Conservation (phyloP, 768 basidiomycete genomes). For the Mycena galopus region DNA sequence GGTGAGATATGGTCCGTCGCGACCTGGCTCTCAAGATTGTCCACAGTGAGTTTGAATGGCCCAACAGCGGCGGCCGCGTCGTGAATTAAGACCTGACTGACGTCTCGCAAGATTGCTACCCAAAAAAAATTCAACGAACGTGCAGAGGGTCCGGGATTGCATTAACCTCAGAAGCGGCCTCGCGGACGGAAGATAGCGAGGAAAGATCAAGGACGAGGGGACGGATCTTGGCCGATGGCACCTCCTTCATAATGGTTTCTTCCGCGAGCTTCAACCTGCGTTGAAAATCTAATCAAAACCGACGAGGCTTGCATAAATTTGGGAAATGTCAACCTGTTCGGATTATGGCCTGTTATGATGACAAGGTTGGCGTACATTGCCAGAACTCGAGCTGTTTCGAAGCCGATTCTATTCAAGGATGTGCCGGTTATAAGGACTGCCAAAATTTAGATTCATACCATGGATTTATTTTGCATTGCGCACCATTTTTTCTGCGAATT, state of each 20-base stretch:
- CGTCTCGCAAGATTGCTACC: not conserved
- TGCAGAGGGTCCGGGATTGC: slow-evolving; percentile 10
- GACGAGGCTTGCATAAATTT: not conserved
- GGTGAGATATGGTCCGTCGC: slow-evolving; percentile 5
- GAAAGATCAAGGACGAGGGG: slow-evolving; percentile 17
- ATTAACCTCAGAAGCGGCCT: slow-evolving; percentile 10
- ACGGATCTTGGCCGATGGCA: not conserved
- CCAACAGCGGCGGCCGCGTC: slow-evolving; percentile 12
- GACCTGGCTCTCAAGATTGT: slow-evolving; percentile 19
- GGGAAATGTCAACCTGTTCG: not conserved
- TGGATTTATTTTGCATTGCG: not conserved
- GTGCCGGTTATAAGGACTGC: slow-evolving; percentile 22
- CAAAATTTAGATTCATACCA: not conserved
- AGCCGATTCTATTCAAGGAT: slow-evolving; percentile 7
- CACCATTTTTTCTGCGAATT: slow-evolving; percentile 11
- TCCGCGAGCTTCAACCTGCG: slow-evolving; percentile 10
- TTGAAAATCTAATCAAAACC: not conserved
- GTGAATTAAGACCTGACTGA: slow-evolving; percentile 13
- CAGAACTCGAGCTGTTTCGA: slow-evolving; percentile 1
- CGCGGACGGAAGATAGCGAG: not conserved
- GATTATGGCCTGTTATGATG: not conserved
- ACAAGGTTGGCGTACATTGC: slow-evolving; percentile 8
- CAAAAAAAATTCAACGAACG: not conserved
- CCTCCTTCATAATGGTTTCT: not conserved
- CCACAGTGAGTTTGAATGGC: slow-evolving; percentile 14